Conservation (phyloP, 441 rosid species). For the Euphorbia corollata region DNA sequence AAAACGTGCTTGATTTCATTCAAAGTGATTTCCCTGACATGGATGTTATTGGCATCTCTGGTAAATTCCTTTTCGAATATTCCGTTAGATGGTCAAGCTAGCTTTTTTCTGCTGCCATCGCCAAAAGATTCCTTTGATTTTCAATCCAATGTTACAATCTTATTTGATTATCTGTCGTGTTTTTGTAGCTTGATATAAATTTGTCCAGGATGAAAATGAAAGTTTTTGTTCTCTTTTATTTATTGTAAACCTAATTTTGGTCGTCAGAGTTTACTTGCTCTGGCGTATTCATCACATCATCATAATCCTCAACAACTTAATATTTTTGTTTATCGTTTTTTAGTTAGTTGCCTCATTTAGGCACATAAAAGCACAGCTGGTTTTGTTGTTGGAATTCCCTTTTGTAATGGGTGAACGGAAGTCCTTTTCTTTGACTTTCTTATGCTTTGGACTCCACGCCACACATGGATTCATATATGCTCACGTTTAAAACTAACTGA, state of each 20-base stretch:
- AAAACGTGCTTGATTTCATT: conserved; percentile 75
- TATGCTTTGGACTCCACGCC: background rate
- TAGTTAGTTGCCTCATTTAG: conserved; percentile 1
- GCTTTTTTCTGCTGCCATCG: background rate
- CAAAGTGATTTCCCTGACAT: conserved; percentile 69
- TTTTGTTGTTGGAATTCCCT: background rate
- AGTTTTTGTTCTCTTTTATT: background rate
- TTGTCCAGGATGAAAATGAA: background rate
- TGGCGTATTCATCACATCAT: conserved; percentile 5
- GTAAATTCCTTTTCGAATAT: conserved; percentile 22
- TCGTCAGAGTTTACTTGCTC: conserved; percentile 6
- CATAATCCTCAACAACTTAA: background rate
- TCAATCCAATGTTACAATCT: background rate
- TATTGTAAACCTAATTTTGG: background rate
- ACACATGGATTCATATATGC: background rate
- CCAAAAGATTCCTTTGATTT: background rate
- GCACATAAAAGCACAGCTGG: background rate
- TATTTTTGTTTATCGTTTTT: background rate
- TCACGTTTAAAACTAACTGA: no score
- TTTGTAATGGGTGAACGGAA: background rate
- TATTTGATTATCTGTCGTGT: background rate
- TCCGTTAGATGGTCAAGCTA: background rate
- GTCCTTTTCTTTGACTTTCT: background rate
- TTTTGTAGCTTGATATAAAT: background rate
- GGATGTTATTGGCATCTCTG: conserved; percentile 78